Conservation (phyloP, 2,329 filamentous ascomycete genomes). For the Sphaerulina vaccinii region DNA sequence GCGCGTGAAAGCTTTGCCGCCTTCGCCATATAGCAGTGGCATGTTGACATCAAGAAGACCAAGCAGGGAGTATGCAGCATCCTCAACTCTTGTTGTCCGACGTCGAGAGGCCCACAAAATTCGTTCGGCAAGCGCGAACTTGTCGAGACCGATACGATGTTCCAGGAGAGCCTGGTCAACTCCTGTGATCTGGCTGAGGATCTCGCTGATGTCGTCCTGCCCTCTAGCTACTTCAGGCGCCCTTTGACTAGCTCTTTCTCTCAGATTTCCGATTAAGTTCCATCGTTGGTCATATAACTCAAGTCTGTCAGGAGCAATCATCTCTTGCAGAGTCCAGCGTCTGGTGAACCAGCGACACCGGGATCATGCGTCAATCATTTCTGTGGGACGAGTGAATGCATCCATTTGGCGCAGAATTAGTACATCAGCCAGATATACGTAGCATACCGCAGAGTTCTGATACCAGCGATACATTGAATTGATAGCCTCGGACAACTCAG, state of each 20-base stretch:
- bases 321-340: slow-evolving; percentile 22
- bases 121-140: slow-evolving; percentile 2
- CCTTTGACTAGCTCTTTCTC: too few relatives aligned
- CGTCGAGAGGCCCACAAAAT: slow-evolving; percentile 19
- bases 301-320: slow-evolving; percentile 3
- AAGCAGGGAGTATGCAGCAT: slow-evolving; percentile 23
- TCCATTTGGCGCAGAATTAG: background rate
- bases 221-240: too few relatives aligned
- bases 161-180: too few relatives aligned
- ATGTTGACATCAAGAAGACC: slow-evolving; percentile 26
- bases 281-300: background rate
- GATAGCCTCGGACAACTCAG: too few relatives aligned
- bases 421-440: slow-evolving; percentile 24
- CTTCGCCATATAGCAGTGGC: slow-evolving; percentile 21
- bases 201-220: too few relatives aligned
- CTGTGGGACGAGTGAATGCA: background rate
- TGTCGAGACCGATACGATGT: too few relatives aligned
- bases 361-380: background rate
- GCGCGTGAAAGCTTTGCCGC: too few relatives aligned
- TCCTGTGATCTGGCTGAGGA: too few relatives aligned
- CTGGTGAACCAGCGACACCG: slow-evolving; percentile 6
- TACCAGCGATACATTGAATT: too few relatives aligned
- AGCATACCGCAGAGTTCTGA: slow-evolving; percentile 17
- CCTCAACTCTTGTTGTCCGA: slow-evolving; percentile 16
- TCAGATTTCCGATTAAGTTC: background rate